Conservation (phyloP, 106 monocot species). For the Posidonia australis region DNA sequence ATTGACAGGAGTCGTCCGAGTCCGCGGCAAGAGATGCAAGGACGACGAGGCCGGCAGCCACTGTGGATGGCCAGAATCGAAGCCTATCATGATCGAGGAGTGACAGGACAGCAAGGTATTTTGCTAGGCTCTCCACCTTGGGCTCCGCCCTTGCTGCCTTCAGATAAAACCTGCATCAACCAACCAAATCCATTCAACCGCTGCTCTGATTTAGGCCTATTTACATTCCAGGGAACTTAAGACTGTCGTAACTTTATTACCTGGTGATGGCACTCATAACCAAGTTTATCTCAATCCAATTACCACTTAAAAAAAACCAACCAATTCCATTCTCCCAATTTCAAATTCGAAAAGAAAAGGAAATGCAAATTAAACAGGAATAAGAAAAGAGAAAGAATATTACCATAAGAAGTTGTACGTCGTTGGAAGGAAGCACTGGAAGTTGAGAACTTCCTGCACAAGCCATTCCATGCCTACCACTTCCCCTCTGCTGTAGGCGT, state of each 20-base stretch:
- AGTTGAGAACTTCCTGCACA: conserved; percentile 67
- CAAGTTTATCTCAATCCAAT: too few relatives aligned
- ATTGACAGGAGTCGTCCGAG: conserved; percentile 39
- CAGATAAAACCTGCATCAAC: conserved; percentile 68
- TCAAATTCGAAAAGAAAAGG: neutral
- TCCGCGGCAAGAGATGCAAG: conserved; percentile 68
- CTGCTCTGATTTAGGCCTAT: too few relatives aligned
- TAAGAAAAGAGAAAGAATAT: neutral
- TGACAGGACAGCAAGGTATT: conserved; percentile 53
- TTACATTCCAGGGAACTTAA: too few relatives aligned
- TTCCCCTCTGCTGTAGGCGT: conserved; percentile 46
- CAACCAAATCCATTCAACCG: neutral
- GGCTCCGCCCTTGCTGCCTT: conserved; percentile 65
- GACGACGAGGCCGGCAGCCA: conserved; percentile 84
- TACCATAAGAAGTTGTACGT: conserved; percentile 84
- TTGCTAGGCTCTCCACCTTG: conserved; percentile 43
- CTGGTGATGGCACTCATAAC: too few relatives aligned
- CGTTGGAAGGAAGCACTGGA: conserved; percentile 69
- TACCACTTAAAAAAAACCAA: too few relatives aligned
- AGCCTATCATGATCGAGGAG: conserved; percentile 70
- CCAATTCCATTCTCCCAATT: neutral
- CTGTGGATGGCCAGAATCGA: conserved; percentile 84
- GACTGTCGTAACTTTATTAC: too few relatives aligned
- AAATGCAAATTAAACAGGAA: neutral
- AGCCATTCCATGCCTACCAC: conserved; percentile 99